A percentile compares a stretch with the other conserved stretches of the same genome.
Evolutionary conservation across 2,329 filamentous ascomycete genomes (phyloP).

Genomic region (Colletotrichum horii): DNA sequence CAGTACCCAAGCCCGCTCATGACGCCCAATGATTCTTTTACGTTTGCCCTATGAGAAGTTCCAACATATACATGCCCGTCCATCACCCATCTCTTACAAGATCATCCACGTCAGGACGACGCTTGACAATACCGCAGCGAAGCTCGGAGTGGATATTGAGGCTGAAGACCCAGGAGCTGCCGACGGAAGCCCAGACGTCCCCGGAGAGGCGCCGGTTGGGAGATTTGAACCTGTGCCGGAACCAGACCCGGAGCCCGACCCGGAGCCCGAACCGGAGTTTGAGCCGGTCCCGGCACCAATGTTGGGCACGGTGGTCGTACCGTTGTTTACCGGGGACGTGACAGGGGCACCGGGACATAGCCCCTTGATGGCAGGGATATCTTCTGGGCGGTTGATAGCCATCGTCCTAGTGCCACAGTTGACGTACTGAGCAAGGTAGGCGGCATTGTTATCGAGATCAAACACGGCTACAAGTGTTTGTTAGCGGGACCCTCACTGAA

Average conservation of each 20-base stretch:
- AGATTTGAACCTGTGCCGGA: not conserved
- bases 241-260: not conserved
- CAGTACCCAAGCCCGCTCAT: not conserved
- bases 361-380: conserved; percentile 14
- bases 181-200: not conserved
- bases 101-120: not conserved
- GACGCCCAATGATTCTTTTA: not conserved
- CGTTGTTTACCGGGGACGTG: not conserved
- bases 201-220: not conserved
- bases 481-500: not conserved
- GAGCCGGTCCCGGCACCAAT: not conserved
- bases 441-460: conserved; percentile 52
- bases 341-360: not conserved
- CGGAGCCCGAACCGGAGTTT: not conserved
- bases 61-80: not conserved
- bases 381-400: conserved; percentile 10
- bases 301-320: not conserved
- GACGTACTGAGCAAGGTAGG: conserved; percentile 55
- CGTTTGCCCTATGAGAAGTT: not conserved
- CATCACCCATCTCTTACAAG: not conserved
- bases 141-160: not conserved
- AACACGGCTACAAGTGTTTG: conserved; percentile 45
- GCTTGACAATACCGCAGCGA: not conserved
- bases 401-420: conserved; percentile 50
- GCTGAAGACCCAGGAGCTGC: not conserved